Base-by-base conservation (phyloP, 139 green algal genomes). In the Tetradesmus obliquus region DNA sequence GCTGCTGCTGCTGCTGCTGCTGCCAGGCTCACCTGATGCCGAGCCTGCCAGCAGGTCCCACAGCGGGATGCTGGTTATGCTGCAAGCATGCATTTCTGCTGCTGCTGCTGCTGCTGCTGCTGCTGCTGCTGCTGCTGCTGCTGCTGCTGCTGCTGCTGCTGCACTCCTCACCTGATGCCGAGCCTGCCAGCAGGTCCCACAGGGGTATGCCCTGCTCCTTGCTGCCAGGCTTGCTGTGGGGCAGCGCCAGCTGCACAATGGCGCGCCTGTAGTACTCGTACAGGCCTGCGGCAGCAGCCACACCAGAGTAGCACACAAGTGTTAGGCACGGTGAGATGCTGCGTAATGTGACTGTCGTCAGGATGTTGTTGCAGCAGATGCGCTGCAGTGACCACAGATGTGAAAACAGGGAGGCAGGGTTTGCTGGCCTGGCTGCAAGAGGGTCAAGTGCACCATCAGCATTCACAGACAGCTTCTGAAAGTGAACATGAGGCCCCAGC, bases 211-310 rank as follows among this genome's bases (percentile, higher is more conserved):
- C 45, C 20, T 79, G 90, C 24, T 76, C 32, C 32, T 58, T 91
- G 76, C 19, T 84, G 62, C 53, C 71, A 76, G 24, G 84, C n/a
- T n/a, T 86, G 72, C 88, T 86, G 76, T 71, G 13, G 80, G 79
- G 53, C 2, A 55, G 32, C 3, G 55, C 58, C 60, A 82, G 58
- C 45, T 82, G 55, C n/a, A 88, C 55, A 54, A 92, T 81, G 22
- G 89, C 24, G 0, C 95, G 91, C 0, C 96, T 92, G 93, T 97
- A 98, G 24, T 95, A 94, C 94, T 99, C 98, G 79, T 99, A 99
- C 0, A 94, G 88, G n/a, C 94, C 93, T 95, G 45, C 71, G 55
- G 86, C 8, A 88, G 13, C 74, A 79, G 32, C 7, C 57, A 72
- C 60, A 76, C 17, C 66, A 24, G 5, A 24, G 12, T n/a, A 24